Base-by-base conservation (phyloP, 768 basidiomycete genomes). In the Calocybe gangraenosa region DNA sequence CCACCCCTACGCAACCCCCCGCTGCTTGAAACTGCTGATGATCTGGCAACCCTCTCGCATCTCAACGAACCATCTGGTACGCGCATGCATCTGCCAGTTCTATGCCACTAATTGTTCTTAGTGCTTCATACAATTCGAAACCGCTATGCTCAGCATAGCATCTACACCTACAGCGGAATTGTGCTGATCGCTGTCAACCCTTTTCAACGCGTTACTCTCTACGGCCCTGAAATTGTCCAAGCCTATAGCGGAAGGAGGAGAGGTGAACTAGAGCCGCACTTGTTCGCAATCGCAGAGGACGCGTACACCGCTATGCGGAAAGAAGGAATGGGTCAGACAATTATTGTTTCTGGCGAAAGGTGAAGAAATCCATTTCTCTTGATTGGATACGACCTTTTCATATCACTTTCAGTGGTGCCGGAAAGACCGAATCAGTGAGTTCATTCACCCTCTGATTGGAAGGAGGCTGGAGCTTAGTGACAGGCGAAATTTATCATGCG, bases 281-380 rank as follows among this genome's bases (percentile, higher is more conserved):
- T 99, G 52, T 99, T 98, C 66, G 96, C 96, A 17, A 99, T 99
- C 55, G 96, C 96, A 8, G 96, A 99, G 66, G 96, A 98, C 72
- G 96, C 96, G 49, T 92, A 98, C 63, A 94, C 93, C 10, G 90
- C 91, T 44, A 98, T 98, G 96, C 79, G 90, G 51, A 85, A 86
- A 63, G 86, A 97, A 57, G 80, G 89, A 49, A 82, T 85, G 67
- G 94, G 97, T 50, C 96, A 99, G 68, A 99, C 96, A 3, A 98
- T 99, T 60, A 96, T 99, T 53, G 96, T 99, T 49, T 92, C 89
- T 25, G 96, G 96, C 55, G 96, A 99, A 70, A 93, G 90, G 92
- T 94, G 58, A 52, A 28, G 25, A 11, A 5, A 11, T 11, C 75
- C 65, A 39, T 15, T 42, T 43, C 35, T 20, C 44, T 43, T 9